Conservation (phyloP, 2,329 filamentous ascomycete genomes). For the Ophiosphaerella korrae region DNA sequence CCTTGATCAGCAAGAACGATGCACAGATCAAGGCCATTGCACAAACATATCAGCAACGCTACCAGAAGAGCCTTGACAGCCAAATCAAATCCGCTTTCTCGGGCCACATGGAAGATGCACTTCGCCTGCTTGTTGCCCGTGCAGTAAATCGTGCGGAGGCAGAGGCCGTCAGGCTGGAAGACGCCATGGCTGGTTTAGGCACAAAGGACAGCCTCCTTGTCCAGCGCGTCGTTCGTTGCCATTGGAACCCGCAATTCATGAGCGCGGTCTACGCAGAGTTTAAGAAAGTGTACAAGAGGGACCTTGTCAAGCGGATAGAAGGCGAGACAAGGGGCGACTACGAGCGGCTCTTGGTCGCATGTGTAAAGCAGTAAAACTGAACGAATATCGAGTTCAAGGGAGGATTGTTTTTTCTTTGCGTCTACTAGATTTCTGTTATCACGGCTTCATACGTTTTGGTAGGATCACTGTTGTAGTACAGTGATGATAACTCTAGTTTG, state of each 20-base stretch:
- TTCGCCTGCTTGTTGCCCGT: slow-evolving; percentile 77
- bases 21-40: slow-evolving; percentile 83
- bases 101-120: slow-evolving; percentile 87
- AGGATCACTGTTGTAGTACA: background rate
- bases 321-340: slow-evolving; percentile 89
- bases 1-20: slow-evolving; percentile 76
- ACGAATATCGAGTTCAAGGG: no score
- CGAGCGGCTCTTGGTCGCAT: slow-evolving; percentile 73
- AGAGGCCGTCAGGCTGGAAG: slow-evolving; percentile 82
- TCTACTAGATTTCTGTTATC: background rate
- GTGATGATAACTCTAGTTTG: no score
- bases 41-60: slow-evolving; percentile 74
- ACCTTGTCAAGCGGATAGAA: slow-evolving; percentile 71
- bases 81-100: slow-evolving; percentile 83
- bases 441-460: background rate
- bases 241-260: slow-evolving; percentile 81
- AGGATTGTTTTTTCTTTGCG: background rate
- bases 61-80: slow-evolving; percentile 70
- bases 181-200: slow-evolving; percentile 82
- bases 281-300: slow-evolving; percentile 69
- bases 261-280: slow-evolving; percentile 80
- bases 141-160: slow-evolving; percentile 82
- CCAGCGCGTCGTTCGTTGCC: slow-evolving; percentile 74
- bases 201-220: slow-evolving; percentile 85
- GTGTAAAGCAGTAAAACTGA: slow-evolving; percentile 48